Conservation (phyloP, 192 early-diverging fungal species). For the Mortierella antarctica region DNA sequence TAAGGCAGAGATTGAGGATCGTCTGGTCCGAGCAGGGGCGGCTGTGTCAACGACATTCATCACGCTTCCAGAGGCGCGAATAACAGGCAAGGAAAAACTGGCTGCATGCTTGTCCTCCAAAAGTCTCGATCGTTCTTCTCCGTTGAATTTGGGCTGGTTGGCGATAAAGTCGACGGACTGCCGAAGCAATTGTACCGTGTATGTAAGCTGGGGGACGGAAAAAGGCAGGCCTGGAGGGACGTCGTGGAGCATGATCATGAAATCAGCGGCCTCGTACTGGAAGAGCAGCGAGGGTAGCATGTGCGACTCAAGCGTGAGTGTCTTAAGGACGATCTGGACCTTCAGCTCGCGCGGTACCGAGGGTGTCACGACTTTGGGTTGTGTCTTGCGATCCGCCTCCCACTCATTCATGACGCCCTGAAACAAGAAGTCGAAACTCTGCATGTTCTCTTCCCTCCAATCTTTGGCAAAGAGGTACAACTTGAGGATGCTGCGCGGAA, state of each 20-base stretch:
- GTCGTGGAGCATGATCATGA: constrained; percentile 64
- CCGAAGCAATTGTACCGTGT: constrained; percentile 59
- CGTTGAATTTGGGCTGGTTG: constrained; percentile 46
- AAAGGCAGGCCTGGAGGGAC: constrained; percentile 42
- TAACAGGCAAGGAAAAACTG: constrained; percentile 66
- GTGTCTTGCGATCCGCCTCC: constrained; percentile 63
- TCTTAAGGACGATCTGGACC: constrained; percentile 69
- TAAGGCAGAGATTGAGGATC: constrained; percentile 24
- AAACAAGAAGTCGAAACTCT: constrained; percentile 75
- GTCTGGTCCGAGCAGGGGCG: constrained; percentile 17
- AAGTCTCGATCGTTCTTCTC: constrained; percentile 10
- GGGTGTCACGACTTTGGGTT: constrained; percentile 23
- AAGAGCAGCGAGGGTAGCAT: constrained; percentile 71
- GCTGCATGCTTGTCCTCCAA: constrained; percentile 52
- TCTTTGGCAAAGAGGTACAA: constrained; percentile 80
- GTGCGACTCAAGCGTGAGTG: constrained; percentile 69
- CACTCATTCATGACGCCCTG: constrained; percentile 75
- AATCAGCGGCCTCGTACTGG: constrained; percentile 65
- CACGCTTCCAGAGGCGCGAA: constrained; percentile 58
- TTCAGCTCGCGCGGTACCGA: constrained; percentile 62
- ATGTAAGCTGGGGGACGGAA: constrained; percentile 50
- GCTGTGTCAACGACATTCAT: constrained; percentile 44
- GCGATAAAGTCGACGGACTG: constrained; percentile 67
- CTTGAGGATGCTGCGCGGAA: constrained; percentile 76
- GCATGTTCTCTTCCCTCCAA: constrained; percentile 75